Evolutionary conservation across 768 basidiomycete species (phyloP).

Genomic region (Kwoniella europaea): DNA sequence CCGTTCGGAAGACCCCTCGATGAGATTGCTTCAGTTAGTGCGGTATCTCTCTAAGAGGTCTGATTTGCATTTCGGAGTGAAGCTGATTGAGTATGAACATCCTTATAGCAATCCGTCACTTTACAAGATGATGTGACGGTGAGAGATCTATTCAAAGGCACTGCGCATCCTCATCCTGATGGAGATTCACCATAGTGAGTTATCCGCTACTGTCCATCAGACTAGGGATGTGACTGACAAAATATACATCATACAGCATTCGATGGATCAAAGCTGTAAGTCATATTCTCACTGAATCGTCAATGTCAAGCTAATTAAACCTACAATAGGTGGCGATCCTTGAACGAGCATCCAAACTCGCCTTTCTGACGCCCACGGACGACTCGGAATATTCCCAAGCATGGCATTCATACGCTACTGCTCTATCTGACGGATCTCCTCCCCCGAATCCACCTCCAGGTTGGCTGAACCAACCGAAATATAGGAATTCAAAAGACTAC

Average conservation of each 20-base stretch:
- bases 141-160: slow-evolving; percentile 37
- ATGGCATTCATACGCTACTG: slow-evolving; percentile 27
- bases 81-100: background rate
- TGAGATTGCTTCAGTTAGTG: slow-evolving; percentile 44
- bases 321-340: slow-evolving; percentile 29
- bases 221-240: slow-evolving; percentile 4
- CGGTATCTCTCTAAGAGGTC: too few relatives aligned
- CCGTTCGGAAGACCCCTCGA: slow-evolving; percentile 45
- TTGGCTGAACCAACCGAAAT: slow-evolving; percentile 46
- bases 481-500: slow-evolving; percentile 39
- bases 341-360: slow-evolving; percentile 48
- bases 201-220: background rate
- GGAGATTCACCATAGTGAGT: slow-evolving; percentile 42
- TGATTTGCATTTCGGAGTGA: too few relatives aligned
- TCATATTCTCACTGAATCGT: background rate
- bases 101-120: slow-evolving; percentile 33
- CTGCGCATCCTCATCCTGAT: slow-evolving; percentile 20
- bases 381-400: slow-evolving; percentile 38
- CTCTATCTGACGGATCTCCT: slow-evolving; percentile 4
- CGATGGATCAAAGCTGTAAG: slow-evolving; percentile 43
- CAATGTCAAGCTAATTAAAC: background rate
- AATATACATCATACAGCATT: slow-evolving; percentile 14
- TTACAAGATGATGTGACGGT: slow-evolving; percentile 42
- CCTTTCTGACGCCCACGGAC: slow-evolving; percentile 41
- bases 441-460: slow-evolving; percentile 23